Base-by-base conservation (phyloP, 768 basidiomycete species). In the Russula abietina region DNA sequence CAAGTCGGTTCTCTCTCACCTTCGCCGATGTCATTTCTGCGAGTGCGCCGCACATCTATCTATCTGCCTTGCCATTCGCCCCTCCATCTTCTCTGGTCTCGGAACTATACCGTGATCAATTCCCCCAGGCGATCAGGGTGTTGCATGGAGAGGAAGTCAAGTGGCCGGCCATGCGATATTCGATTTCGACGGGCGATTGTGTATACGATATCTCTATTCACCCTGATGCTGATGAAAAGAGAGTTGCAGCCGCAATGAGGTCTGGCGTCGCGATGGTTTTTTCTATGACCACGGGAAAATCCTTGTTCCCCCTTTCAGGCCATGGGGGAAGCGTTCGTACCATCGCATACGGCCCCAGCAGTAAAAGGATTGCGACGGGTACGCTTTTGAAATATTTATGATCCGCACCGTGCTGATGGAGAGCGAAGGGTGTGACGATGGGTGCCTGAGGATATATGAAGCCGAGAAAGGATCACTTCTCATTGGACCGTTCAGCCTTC, bases 361-460 rank as follows among this genome's bases (percentile, higher is more conserved):
- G 64, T 12, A 65, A 65, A 61, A 50, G 55, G 39, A 65, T 65
- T 32, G 60, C 64, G 10, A 65, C 64, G 16, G 64, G 60, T 52
- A 30, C n/a, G 61, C 39, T 19, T 38, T 51, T 3, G 7, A 12
- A 16, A 57, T 14, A 3, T 7, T 16, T 24, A 32, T 14, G 17
- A 17, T 14, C 19, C 24, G 12, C n/a, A 3, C 32, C 36, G 3
- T 28, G 33, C 26, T 57, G 26, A 57, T 26, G 3, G 12, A 17
- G n/a, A 50, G n/a, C 9, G 16, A 51, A 62, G 61, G 61, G n/a
- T 62, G 59, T 41, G 64, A 61, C 9, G 69, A 69, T 60, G 56
- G 46, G 53, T 65, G 64, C 11, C 52, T 69, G 22, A 67, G 67
- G 14, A 52, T 74, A 41, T 73, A 69, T 63, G 65, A 70, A 39